phyloP scores from a whole-genome alignment of 2,329 filamentous ascomycete genomes.

The Aureobasidium zeae region DNA sequence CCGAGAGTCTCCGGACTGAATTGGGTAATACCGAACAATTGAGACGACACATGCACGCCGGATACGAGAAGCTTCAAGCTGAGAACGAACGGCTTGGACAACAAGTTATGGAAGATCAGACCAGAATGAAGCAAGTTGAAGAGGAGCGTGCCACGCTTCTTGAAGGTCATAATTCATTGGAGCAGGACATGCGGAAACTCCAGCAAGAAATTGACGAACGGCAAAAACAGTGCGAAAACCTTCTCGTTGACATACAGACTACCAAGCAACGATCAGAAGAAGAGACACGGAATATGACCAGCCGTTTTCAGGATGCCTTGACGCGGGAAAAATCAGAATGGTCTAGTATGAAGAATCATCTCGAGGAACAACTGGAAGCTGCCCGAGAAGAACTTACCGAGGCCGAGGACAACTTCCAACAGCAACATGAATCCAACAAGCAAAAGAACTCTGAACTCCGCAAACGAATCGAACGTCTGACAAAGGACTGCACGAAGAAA shows the following conservation, averaged over 20 bases:
- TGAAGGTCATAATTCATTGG: slow-evolving; percentile 3
- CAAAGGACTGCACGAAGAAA: slow-evolving; percentile 27
- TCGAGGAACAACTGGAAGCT: slow-evolving; percentile 16
- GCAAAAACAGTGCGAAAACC: slow-evolving; percentile 1
- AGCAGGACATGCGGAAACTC: slow-evolving; percentile 8
- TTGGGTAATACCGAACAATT: background rate
- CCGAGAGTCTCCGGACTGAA: slow-evolving; percentile 16
- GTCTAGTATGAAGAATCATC: slow-evolving; percentile 10
- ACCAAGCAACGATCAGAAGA: slow-evolving; percentile 2
- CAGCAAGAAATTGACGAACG: slow-evolving; percentile 5
- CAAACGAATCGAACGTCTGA: slow-evolving; percentile 24
- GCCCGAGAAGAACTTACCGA: slow-evolving; percentile 20
- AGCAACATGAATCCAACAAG: slow-evolving; percentile 15
- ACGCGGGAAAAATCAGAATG: slow-evolving; percentile 11
- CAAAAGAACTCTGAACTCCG: slow-evolving; percentile 20
- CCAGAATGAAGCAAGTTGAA: background rate
- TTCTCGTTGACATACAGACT: background rate
- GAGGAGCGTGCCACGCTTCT: slow-evolving; percentile 4
- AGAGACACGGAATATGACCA: background rate
- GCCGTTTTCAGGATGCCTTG: slow-evolving; percentile 6
- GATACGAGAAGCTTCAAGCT: slow-evolving; percentile 1
- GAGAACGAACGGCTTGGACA: slow-evolving; percentile 5
- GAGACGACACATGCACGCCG: background rate
- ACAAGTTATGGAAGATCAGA: slow-evolving; percentile 3
- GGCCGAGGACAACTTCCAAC: slow-evolving; percentile 16